Evolutionary conservation across 441 rosid genomes (phyloP), one percentile per base, ranked within the genome.

Genomic region (Pelargonium citronellum): DNA sequence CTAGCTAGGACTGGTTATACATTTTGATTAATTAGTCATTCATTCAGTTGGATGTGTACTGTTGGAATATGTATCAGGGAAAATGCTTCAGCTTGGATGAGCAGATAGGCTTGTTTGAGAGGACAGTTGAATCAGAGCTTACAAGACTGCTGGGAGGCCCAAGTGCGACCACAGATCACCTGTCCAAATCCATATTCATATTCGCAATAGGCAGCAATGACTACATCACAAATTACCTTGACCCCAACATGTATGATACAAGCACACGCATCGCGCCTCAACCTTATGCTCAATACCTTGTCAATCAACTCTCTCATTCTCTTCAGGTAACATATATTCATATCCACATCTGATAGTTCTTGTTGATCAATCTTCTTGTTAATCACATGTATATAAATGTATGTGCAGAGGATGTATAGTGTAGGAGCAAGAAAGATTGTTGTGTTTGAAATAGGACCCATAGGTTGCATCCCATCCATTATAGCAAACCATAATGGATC

Each of bases 381-480:
- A 46, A 46, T 53, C 2, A 15, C 17, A 53, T 53, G 60, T 19
- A 16, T 8, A 55, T 16, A 20, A 1, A 16, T 16, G 10, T 13
- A 34, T 24, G 4, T 70, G 61, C 79, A 83, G 85, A 79, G 70
- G 55, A 47, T 86, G 37, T 72, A 81, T 11, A 64, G 37, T 1
- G 10, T 65, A 55, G 90, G 87, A 69, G 82, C 77, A 0, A 80
- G 85, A 22, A 84, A 81, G 72, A 67, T 84, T 0, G 70, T 83
- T 12, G 69, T 80, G 70, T 74, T 70, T 24, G 85, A 80, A 61
- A 39, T 87, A 16, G 91, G 91, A 0, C 85, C 87, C 0, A 67
- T 84, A 0, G 87, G 87, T 0, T 84, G 88, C 83, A 74, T 80
- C 22, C 87, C 87, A 0, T 68, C 78, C 0, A 49, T 83, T 2